Evolutionary conservation across 2,329 filamentous ascomycete species (phyloP).

Genomic region (Colletotrichum orbiculare): DNA sequence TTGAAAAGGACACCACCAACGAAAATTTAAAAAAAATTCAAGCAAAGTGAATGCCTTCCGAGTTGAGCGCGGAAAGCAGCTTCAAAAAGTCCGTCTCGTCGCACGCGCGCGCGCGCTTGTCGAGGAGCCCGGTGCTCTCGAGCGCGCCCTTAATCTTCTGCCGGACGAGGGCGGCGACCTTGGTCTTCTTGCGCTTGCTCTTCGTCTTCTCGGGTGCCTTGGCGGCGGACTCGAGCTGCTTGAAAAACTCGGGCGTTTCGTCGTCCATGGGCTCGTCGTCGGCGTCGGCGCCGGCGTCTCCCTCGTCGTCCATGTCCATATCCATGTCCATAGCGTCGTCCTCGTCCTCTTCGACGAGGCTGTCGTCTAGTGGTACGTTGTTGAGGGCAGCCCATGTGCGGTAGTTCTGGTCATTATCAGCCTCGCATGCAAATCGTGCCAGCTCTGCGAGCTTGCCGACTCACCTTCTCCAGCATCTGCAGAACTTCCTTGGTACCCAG

Average conservation of each 20-base stretch:
- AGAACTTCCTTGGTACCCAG: slow-evolving; percentile 84
- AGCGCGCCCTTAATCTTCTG: slow-evolving; percentile 89
- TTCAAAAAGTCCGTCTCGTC: slow-evolving; percentile 94
- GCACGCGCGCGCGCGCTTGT: slow-evolving; percentile 85
- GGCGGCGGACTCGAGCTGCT: slow-evolving; percentile 64
- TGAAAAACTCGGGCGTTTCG: slow-evolving; percentile 86
- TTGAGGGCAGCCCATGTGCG: slow-evolving; percentile 90
- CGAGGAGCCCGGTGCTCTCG: slow-evolving; percentile 81
- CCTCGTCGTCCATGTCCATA: slow-evolving; percentile 55
- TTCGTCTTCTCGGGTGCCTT: slow-evolving; percentile 65
- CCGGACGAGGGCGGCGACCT: slow-evolving; percentile 82
- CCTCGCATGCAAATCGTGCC: background rate
- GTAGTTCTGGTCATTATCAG: slow-evolving; percentile 71
- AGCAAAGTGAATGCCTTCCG: slow-evolving; percentile 92
- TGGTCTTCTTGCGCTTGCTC: slow-evolving; percentile 80
- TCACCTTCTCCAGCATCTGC: slow-evolving; percentile 75
- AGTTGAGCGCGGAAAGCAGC: slow-evolving; percentile 84
- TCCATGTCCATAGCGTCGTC: slow-evolving; percentile 53
- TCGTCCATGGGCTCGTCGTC: slow-evolving; percentile 70
- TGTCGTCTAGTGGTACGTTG: slow-evolving; percentile 80
- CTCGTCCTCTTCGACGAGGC: slow-evolving; percentile 55
- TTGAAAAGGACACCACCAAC: background rate
- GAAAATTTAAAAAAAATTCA: slow-evolving; percentile 49
- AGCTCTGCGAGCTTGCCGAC: background rate
- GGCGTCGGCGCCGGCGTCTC: slow-evolving; percentile 55